These are phyloP conservation scores for Phlyctochytrium arcticum DNA, from an alignment of 192 early-diverging fungal genomes.

Conservation along the genomic window DNA sequence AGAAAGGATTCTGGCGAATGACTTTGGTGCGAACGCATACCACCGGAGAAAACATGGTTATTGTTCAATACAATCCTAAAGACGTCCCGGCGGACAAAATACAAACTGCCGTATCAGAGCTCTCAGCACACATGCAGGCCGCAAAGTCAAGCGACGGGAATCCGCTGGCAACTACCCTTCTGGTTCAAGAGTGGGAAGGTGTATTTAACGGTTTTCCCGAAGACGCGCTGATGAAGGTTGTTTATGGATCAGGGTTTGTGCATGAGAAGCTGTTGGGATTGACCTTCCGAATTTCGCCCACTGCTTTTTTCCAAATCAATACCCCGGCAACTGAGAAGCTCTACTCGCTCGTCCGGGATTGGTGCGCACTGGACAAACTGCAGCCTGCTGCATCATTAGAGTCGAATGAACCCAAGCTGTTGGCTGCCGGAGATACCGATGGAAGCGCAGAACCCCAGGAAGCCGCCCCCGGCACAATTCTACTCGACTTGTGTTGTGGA, in stretches of 20 bases:
- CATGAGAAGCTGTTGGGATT: constrained; percentile 64
- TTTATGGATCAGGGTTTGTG: constrained; percentile 52
- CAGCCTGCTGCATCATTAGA: background rate
- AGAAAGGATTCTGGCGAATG: constrained; percentile 61
- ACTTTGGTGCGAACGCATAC: constrained; percentile 57
- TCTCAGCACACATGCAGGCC: constrained; percentile 16
- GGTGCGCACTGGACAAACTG: constrained; percentile 38
- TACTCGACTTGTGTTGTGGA: constrained; percentile 78
- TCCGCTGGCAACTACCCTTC: constrained; percentile 44
- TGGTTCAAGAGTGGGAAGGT: constrained; percentile 46
- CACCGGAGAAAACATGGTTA: constrained; percentile 60
- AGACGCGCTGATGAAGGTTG: constrained; percentile 33
- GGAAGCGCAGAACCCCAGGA: constrained; percentile 3
- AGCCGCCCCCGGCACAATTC: constrained; percentile 31
- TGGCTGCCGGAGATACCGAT: background rate
- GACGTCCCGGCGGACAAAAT: constrained; percentile 34
- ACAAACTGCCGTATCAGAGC: constrained; percentile 22
- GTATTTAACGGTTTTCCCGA: constrained; percentile 55
- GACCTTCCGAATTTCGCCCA: constrained; percentile 67
- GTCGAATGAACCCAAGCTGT: background rate
- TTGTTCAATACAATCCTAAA: constrained; percentile 58
- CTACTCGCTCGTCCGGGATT: constrained; percentile 51
- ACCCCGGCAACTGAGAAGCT: constrained; percentile 63
- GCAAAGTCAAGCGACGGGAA: constrained; percentile 4
- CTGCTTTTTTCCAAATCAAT: constrained; percentile 79